Conservation (phyloP, 805 yeast genomes). For the Zygoascus ofunaensis region DNA sequence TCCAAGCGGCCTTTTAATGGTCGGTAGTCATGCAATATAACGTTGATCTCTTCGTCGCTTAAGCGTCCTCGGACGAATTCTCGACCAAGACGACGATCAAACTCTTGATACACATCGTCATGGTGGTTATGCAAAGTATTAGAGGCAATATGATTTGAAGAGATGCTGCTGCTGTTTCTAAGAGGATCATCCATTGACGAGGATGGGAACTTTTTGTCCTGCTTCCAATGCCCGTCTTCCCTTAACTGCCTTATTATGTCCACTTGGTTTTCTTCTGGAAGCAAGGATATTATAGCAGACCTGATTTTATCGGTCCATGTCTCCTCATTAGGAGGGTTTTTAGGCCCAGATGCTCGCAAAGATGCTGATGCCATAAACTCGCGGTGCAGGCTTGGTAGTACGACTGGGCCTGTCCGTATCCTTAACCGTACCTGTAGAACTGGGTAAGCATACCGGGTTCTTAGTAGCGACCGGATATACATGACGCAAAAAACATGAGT, state of each 20-base stretch:
- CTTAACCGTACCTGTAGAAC: too few relatives aligned
- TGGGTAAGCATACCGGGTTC: too few relatives aligned
- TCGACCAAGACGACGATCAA: background rate
- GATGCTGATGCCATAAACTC: background rate
- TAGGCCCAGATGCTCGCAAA: background rate
- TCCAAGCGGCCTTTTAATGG: conserved; percentile 4
- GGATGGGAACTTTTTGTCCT: background rate
- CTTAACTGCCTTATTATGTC: background rate
- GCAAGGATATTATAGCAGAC: conserved; percentile 2
- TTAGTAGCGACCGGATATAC: too few relatives aligned
- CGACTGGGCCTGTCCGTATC: background rate
- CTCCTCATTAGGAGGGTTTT: background rate
- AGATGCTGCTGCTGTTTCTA: background rate
- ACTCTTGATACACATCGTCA: background rate
- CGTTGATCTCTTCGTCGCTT: background rate
- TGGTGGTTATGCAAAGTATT: background rate
- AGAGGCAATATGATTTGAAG: background rate
- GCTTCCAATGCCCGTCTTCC: background rate
- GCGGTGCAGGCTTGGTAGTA: background rate
- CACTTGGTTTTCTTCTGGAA: conserved; percentile 3
- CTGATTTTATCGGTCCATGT: conserved; percentile 2
- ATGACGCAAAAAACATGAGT: too few relatives aligned
- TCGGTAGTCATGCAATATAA: conserved; percentile 1
- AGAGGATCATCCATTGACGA: too few relatives aligned
- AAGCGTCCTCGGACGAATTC: background rate